Evolutionary conservation across 2,329 filamentous ascomycete genomes (phyloP), one percentile per base, ranked within the genome.

Genomic region (Ophiostoma ips): DNA sequence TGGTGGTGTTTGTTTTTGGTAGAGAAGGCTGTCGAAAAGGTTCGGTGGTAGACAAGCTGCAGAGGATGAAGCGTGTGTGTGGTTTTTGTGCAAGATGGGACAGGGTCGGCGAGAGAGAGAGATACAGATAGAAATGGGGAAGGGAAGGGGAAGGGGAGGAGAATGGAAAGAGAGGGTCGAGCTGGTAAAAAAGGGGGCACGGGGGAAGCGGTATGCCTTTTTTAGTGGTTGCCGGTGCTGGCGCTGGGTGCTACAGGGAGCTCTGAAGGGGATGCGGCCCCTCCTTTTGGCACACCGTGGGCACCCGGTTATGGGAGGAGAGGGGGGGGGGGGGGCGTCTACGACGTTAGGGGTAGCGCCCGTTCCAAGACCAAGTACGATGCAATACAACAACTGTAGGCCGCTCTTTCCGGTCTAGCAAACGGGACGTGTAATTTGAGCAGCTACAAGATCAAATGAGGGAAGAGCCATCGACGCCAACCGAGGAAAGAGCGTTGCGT

Each of bases 271-370:
- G 35, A 44, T 36, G 28, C 31, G 38, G 49, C 49, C 49, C 49
- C 49, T 50, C 49, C 43, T 55, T 55, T 53, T 53, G 24, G 24
- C n/a, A n/a, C n/a, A n/a, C n/a, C n/a, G n/a, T 28, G 8, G 24
- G 24, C 24, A 28, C 4, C 24, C 24, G 24, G 24, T 28, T 28
- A 5, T n/a, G n/a, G n/a, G n/a, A n/a, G n/a, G n/a, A n/a, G n/a
- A n/a, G n/a, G n/a, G n/a, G n/a, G n/a, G n/a, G 24, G 8, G 24
- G 24, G 24, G 24, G 5, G 24, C 24, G 24, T 28, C 24, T 28
- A 28, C 24, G 24, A 28, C 24, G 8, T 28, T 28, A 28, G 24
- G 24, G 24, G 24, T 8, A 28, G 8, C 24, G 24, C 24, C 8
- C 24, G 24, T 28, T n/a, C n/a, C 24, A 28, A 28, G 24, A 28